A percentile compares a stretch with the other conserved stretches of the same genome.
These are phyloP conservation scores for Geranomyces variabilis DNA, from an alignment of 192 early-diverging fungal species.

Conservation along the genomic window DNA sequence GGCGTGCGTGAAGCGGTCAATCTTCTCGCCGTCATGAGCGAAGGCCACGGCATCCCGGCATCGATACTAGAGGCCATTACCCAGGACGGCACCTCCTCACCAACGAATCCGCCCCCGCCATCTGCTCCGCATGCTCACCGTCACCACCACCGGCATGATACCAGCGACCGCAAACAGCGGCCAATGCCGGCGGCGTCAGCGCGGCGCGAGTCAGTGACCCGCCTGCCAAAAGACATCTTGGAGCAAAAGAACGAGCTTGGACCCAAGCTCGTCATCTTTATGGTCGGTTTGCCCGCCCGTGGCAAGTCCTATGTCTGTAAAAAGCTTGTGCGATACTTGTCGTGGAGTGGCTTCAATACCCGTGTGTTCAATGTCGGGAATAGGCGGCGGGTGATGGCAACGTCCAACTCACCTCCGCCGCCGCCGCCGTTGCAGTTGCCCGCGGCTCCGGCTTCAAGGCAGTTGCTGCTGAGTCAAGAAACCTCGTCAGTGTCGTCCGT, in stretches of 20 bases:
- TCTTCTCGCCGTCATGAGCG: too few relatives aligned
- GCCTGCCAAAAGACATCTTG: constrained; percentile 33
- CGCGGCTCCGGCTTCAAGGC: not conserved
- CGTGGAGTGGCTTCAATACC: constrained; percentile 53
- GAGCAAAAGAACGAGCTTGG: constrained; percentile 74
- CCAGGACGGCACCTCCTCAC: constrained; percentile 10
- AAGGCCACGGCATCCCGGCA: constrained; percentile 1
- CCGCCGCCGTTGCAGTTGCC: not conserved
- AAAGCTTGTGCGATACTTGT: constrained; percentile 80
- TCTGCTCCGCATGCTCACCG: too few relatives aligned
- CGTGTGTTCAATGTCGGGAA: constrained; percentile 96
- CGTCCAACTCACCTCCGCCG: constrained; percentile 7
- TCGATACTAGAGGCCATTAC: not conserved
- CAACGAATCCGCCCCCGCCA: not conserved
- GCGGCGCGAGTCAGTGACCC: too few relatives aligned
- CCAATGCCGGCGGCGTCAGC: too few relatives aligned
- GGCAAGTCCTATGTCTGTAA: constrained; percentile 95
- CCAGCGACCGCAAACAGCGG: too few relatives aligned
- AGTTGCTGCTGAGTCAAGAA: too few relatives aligned
- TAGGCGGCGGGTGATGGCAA: constrained; percentile 69
- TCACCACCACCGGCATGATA: too few relatives aligned
- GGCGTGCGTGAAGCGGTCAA: too few relatives aligned
- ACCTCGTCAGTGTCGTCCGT: too few relatives aligned
- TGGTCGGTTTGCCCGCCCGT: constrained; percentile 94
- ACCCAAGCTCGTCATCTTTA: constrained; percentile 90